Base-by-base conservation (phyloP, 768 basidiomycete genomes). In the Coprinopsis sp. region DNA sequence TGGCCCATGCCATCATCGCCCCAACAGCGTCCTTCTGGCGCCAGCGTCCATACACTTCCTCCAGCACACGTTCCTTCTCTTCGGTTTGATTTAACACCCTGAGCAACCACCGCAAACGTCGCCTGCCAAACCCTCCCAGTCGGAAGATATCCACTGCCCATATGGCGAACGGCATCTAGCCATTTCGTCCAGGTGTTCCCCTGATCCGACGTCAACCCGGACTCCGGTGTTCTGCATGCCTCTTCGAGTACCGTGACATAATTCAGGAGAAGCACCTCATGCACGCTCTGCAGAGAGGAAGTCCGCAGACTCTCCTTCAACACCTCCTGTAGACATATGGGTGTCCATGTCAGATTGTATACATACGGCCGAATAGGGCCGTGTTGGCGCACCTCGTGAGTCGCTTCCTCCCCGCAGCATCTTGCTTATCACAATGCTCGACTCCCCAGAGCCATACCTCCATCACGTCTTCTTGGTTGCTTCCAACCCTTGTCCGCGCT, bases 381-480 rank as follows among this genome's bases (percentile, higher is more conserved):
- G n/a, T n/a, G n/a, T n/a, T 34, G 36, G 19, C 46, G 51, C 54
- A 71, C 72, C 72, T 70, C 58, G 56, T 67, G 64, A 62, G 37
- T 14, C 46, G 50, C 41, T 50, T 47, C 44, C 53, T 56, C 37
- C 54, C 57, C 37, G 39, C 57, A 30, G 25, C 46, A 48, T 49
- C 45, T 28, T 54, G 53, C 38, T 25, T 55, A 12, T 28, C 14
- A 6, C 4, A 30, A 36, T 55, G 51, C 31, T 61, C 63, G 16
- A 79, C 50, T 38, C 79, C 78, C 81, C 79, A 81, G 36, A 70
- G 56, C 81, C 82, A 82, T 30, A 82, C 62, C 36, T 64, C 62
- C 51, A 66, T 58, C 18, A 64, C 30, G 4, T 62, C 68, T 12
- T 61, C 58, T 48, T 62, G 63, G 12, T 51, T 46, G 43, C 61